Percentiles rank a stretch among this genome's conserved stretches.
Evolutionary conservation across 306 rosid species (phyloP).

Genomic region (Malus domestica): ASM211411v1 NC_041798.1:37062501-37063000

Average conservation of each 20-base stretch:
- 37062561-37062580: too few species aligned
- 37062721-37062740: constrained; percentile 24
- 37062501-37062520: too few species aligned
- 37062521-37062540: too few species aligned
- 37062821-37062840: constrained; percentile 2
- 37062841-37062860: constrained; percentile 1
- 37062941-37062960: constrained; percentile 14
- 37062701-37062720: background rate
- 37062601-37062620: background rate
- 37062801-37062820: constrained; percentile 13
- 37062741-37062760: constrained; percentile 48
- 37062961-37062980: constrained; percentile 6
- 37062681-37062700: too few species aligned
- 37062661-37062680: background rate
- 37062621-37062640: background rate
- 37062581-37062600: background rate
- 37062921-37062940: constrained; percentile 7
- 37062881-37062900: background rate
- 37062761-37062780: constrained; percentile 16
- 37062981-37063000: constrained; percentile 16
- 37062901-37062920: background rate
- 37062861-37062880: constrained; percentile 17
- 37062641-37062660: background rate
- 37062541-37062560: too few species aligned
- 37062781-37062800: constrained; percentile 20